Conservation (phyloP, 2,329 filamentous ascomycete genomes). For the Penicillium hordei region DNA sequence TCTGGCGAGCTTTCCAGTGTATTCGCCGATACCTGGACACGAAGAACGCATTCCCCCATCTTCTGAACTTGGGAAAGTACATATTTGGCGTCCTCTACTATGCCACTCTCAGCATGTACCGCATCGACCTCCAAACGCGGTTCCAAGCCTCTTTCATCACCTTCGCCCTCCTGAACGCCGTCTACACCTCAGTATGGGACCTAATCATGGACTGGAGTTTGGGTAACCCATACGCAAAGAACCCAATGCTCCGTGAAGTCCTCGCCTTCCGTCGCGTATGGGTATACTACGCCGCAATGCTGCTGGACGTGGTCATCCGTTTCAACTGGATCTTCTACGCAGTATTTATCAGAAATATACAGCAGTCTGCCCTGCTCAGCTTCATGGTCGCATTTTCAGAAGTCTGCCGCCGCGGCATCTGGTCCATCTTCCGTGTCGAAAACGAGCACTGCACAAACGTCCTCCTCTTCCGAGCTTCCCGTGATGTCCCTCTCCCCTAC, state of each 20-base stretch:
- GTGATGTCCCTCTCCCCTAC: constrained; percentile 86
- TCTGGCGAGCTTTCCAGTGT: constrained; percentile 91
- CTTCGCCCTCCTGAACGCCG: constrained; percentile 75
- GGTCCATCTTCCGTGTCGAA: constrained; percentile 91
- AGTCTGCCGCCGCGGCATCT: constrained; percentile 80
- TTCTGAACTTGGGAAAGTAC: constrained; percentile 93
- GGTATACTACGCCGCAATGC: constrained; percentile 84
- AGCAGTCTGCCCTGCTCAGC: constrained; percentile 79
- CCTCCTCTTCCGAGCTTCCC: constrained; percentile 79
- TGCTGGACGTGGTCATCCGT: constrained; percentile 77
- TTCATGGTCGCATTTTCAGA: constrained; percentile 79
- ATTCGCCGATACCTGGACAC: constrained; percentile 87
- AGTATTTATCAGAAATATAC: constrained; percentile 73
- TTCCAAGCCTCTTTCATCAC: constrained; percentile 72
- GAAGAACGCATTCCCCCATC: constrained; percentile 81
- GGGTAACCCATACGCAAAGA: constrained; percentile 70
- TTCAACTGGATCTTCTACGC: constrained; percentile 95
- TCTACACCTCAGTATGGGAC: constrained; percentile 91
- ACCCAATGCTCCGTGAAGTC: constrained; percentile 70
- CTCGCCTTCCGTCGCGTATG: constrained; percentile 75
- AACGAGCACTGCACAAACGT: constrained; percentile 98
- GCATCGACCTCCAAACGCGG: constrained; percentile 61
- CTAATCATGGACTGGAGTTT: constrained; percentile 94
- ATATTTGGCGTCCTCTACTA: constrained; percentile 78
- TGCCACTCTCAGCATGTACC: constrained; percentile 76